Base-by-base conservation (phyloP, 108 stramenopile species). In the Chaetoceros tenuissimus region DNA sequence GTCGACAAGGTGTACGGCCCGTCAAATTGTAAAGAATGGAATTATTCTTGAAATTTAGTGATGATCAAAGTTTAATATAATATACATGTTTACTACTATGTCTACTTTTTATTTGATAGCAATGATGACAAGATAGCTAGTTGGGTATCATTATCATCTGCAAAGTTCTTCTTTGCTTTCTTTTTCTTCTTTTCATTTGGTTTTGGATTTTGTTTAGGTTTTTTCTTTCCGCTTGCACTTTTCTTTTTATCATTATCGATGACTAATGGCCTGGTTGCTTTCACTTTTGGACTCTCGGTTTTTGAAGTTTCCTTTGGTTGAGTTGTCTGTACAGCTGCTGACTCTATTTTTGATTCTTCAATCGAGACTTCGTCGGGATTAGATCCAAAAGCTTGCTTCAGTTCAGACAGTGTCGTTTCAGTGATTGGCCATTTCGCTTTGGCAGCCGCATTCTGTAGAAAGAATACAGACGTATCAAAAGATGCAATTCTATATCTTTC, bases 401-500 rank as follows among this genome's bases (percentile, higher is more conserved):
- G 52, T 23, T 63, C 57, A 0, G 57, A 51, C 28, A 78, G 50
- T 28, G 59, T 63, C 2, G 48, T 50, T n/a, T 66, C 60, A 17
- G 48, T 23, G 19, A 89, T 17, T 7, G 66, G 62, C 84, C 81
- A 83, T 60, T 71, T 68, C 7, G 29, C 16, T 48, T 69, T 66
- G 0, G 74, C 90, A 1, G 71, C 67, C 43, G 53, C 59, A 55
- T 86, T 92, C 54, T 92, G 90, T 21, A 87, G 66, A 55, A 87
- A 84, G 25, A 92, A 82, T 10, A 92, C 67, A 24, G 82, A 84
- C 1, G 90, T 87, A 57, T 92, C 87, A 61, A 89, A 88, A 3
- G 82, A 84, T 23, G 90, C 84, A 47, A 82, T 60, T 8, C 86
- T 77, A 64, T 84, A 79, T 7, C 68, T 67, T 55, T 44, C 79